phyloP scores from a whole-genome alignment of 164 flowering plant species.

The Saururus chinensis region DNA sequence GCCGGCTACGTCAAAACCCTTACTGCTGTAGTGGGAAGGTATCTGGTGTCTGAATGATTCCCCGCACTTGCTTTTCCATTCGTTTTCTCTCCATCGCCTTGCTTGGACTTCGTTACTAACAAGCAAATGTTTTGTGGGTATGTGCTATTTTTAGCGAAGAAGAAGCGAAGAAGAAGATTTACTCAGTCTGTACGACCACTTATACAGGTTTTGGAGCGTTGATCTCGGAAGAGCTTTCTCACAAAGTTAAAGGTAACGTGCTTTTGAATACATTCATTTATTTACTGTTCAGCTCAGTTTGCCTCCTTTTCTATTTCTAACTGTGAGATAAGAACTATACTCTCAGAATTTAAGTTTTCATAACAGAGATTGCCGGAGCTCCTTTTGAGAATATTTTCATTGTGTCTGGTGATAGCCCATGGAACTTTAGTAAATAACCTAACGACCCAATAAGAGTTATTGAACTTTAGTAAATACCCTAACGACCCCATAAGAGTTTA shows the following conservation, averaged over 20 bases:
- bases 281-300: no score
- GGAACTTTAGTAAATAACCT: no score
- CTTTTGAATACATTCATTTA: background rate
- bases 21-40: conserved; percentile 70
- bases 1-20: conserved; percentile 78
- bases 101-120: background rate
- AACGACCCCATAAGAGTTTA: no score
- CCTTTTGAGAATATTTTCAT: no score
- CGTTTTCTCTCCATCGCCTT: background rate
- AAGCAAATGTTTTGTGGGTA: background rate
- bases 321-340: no score
- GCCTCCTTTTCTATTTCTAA: background rate
- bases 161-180: conserved; percentile 94
- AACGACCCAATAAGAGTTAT: no score
- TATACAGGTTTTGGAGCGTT: conserved; percentile 93
- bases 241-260: conserved; percentile 76
- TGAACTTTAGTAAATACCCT: no score
- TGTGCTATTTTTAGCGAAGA: conserved; percentile 54
- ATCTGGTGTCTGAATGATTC: no score
- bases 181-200: conserved; percentile 77
- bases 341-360: no score
- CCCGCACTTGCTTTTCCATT: no score
- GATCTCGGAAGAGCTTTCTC: conserved; percentile 80
- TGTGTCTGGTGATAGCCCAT: no score
- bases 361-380: no score